Percentiles rank a stretch among this genome's conserved stretches.
phyloP scores from a whole-genome alignment of 257 asterid genomes.

The Paraleonurus japonicus region DNA sequence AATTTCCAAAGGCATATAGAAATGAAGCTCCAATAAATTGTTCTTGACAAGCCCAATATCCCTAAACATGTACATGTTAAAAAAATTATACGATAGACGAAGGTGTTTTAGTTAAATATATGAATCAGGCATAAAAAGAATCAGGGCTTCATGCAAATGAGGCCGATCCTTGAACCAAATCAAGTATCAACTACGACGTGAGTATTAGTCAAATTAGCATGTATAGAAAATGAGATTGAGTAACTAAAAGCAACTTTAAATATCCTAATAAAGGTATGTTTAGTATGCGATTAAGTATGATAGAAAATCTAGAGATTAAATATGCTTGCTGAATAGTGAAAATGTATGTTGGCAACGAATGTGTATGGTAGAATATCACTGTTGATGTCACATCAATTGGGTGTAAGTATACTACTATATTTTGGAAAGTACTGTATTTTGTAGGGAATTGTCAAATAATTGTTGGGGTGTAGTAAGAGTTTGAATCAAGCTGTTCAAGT shows the following conservation, averaged over 20 bases:
- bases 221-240: background rate
- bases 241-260: background rate
- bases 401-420: background rate
- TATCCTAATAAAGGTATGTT: background rate
- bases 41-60: background rate
- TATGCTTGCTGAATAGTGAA: background rate
- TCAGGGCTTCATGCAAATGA: constrained; percentile 5
- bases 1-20: background rate
- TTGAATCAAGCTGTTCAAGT: background rate
- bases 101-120: background rate
- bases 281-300: background rate
- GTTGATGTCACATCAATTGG: background rate
- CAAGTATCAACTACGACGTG: background rate
- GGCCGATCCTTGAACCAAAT: constrained; percentile 18
- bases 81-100: background rate
- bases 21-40: background rate
- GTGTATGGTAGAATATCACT: background rate
- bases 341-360: background rate
- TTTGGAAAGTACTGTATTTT: background rate
- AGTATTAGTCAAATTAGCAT: background rate
- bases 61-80: background rate
- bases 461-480: background rate
- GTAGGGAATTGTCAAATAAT: background rate
- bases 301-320: background rate
- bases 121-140: constrained; percentile 1